Conservation (phyloP, 202 grass and related monocot species). For the Eragrostis tef region DNA sequence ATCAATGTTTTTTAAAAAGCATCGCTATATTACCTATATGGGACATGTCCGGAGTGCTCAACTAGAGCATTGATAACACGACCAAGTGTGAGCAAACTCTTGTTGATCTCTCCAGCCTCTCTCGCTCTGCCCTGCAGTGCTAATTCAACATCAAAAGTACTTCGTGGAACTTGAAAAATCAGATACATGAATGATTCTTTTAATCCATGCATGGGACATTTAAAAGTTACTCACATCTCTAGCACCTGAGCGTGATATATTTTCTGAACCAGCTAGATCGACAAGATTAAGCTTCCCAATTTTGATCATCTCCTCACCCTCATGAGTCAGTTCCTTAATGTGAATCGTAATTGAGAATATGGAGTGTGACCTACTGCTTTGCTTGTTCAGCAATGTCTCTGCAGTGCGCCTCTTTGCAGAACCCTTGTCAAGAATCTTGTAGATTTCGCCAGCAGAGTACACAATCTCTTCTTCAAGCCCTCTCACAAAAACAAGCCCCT, state of each 20-base stretch:
- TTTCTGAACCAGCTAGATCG: conserved; percentile 98
- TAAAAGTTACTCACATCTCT: conserved; percentile 86
- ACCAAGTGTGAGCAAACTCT: conserved; percentile 96
- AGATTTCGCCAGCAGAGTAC: conserved; percentile 87
- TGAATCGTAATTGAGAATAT: conserved; percentile 99
- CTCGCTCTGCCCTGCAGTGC: conserved; percentile 93
- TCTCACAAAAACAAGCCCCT: conserved; percentile 96
- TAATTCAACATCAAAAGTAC: conserved; percentile 51
- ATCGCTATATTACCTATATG: conserved; percentile 72
- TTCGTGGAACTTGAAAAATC: conserved; percentile 34
- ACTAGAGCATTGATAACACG: conserved; percentile 99
- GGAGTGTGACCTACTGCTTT: conserved; percentile 97
- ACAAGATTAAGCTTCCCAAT: conserved; percentile 99
- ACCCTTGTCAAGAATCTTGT: conserved; percentile 98
- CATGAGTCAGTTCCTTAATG: conserved; percentile 95
- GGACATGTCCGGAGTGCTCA: conserved; percentile 95
- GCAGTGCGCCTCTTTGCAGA: conserved; percentile 98
- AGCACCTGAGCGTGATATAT: conserved; percentile 97
- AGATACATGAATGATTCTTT: not conserved
- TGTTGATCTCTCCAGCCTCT: conserved; percentile 99
- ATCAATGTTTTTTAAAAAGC: conserved; percentile 21
- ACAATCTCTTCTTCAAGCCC: conserved; percentile 98
- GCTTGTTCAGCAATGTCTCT: conserved; percentile 97
- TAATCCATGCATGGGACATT: not conserved
- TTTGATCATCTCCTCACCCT: conserved; percentile 99